phyloP scores from a whole-genome alignment of 2,329 filamentous ascomycete species.

The Nannizziopsis barbatae region DNA sequence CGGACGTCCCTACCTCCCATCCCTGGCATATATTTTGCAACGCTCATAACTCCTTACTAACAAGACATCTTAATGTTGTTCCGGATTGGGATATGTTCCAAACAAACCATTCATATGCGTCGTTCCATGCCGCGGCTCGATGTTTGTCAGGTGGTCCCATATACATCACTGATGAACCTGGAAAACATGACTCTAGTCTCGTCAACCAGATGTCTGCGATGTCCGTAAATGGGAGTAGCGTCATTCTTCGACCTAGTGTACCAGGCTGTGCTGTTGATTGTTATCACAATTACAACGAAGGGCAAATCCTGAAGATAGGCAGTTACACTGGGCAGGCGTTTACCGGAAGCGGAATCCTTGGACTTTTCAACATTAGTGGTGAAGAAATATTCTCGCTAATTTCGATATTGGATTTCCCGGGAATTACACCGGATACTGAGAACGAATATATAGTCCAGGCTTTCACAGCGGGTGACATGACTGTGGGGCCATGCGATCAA shows the following conservation, averaged over 20 bases:
- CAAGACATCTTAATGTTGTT: slow-evolving; percentile 71
- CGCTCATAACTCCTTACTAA: slow-evolving; percentile 75
- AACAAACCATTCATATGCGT: slow-evolving; percentile 56
- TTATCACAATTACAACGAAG: slow-evolving; percentile 66
- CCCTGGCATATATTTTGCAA: slow-evolving; percentile 95
- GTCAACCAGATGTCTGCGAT: slow-evolving; percentile 71
- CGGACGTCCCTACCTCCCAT: slow-evolving; percentile 65
- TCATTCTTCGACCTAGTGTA: slow-evolving; percentile 68
- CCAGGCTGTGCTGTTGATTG: slow-evolving; percentile 60
- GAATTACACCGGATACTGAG: slow-evolving; percentile 43
- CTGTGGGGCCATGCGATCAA: slow-evolving; percentile 26
- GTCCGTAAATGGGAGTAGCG: slow-evolving; percentile 59
- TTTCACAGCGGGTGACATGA: slow-evolving; percentile 55
- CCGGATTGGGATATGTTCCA: slow-evolving; percentile 78
- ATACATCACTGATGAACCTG: slow-evolving; percentile 85
- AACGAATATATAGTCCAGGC: slow-evolving; percentile 59
- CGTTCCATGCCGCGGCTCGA: slow-evolving; percentile 79
- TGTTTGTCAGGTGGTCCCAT: slow-evolving; percentile 86
- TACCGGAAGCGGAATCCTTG: slow-evolving; percentile 65
- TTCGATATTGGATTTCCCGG: slow-evolving; percentile 60
- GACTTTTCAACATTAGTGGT: slow-evolving; percentile 69
- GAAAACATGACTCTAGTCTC: slow-evolving; percentile 62
- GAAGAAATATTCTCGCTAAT: slow-evolving; percentile 56
- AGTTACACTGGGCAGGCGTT: slow-evolving; percentile 60
- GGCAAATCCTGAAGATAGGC: slow-evolving; percentile 61